Evolutionary conservation across 2,329 filamentous ascomycete genomes (phyloP).

Genomic region (Chaetomiaceae sp.): DNA sequence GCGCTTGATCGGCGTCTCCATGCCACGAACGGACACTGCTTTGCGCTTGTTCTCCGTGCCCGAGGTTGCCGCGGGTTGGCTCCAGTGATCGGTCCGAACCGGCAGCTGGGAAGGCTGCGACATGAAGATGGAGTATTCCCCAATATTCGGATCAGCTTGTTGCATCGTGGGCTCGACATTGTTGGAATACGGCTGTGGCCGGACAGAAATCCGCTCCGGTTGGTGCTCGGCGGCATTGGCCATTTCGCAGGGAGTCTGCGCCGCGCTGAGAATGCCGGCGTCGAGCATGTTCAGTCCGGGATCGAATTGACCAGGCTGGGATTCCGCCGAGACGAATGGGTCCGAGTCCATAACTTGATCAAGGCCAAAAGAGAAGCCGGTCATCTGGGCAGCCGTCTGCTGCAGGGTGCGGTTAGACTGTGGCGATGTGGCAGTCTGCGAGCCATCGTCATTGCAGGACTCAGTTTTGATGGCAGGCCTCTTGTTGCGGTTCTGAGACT

Average conservation of each 20-base stretch:
- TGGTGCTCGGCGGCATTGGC: background rate
- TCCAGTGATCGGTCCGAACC: background rate
- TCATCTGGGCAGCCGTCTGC: background rate
- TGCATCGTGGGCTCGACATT: background rate
- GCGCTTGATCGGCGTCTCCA: slow-evolving; percentile 11
- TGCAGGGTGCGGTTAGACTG: background rate
- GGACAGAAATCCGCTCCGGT: background rate
- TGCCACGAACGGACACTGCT: background rate
- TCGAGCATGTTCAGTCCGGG: slow-evolving; percentile 1
- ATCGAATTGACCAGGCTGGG: background rate
- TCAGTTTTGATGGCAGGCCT: background rate
- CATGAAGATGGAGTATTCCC: slow-evolving; percentile 6
- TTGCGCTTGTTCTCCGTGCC: slow-evolving; percentile 15
- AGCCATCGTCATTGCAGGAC: background rate
- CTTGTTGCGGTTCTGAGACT: slow-evolving; percentile 1
- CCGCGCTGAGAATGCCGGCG: background rate
- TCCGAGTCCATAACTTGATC: slow-evolving; percentile 7
- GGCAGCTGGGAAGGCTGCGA: background rate
- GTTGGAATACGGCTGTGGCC: background rate
- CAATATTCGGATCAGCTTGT: background rate
- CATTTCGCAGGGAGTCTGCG: background rate
- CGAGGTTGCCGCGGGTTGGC: background rate
- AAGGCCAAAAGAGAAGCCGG: slow-evolving; percentile 1
- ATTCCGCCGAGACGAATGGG: background rate
- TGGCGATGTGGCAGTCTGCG: background rate